Evolutionary conservation across 768 basidiomycete species (phyloP).

Genomic region (Podaxis rugospora): DNA sequence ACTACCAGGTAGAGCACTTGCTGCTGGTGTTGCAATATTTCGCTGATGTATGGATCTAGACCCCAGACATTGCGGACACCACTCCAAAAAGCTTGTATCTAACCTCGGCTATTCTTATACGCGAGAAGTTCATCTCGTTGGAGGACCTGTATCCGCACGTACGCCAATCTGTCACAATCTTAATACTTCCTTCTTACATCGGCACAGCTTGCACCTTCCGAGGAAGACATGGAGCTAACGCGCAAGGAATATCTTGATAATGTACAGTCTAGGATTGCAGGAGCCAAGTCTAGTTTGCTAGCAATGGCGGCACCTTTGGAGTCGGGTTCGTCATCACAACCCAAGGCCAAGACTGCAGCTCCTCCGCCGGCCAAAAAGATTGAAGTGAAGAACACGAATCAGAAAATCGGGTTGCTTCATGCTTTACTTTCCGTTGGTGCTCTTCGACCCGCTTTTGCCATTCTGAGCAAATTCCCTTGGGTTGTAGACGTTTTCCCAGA

Average conservation of each 20-base stretch:
- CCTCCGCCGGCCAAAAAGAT: conserved; percentile 39
- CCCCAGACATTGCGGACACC: conserved; percentile 50
- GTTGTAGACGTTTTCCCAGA: conserved; percentile 76
- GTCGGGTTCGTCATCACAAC: conserved; percentile 36
- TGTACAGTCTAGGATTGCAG: conserved; percentile 60
- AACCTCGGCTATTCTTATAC: conserved; percentile 81
- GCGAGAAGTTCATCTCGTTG: conserved; percentile 81
- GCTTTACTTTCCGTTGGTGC: conserved; percentile 88
- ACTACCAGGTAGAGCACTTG: conserved; percentile 71
- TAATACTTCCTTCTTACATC: conserved; percentile 3
- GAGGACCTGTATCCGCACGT: conserved; percentile 95
- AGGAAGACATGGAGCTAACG: conserved; percentile 69
- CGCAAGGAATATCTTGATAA: conserved; percentile 62
- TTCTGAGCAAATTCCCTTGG: conserved; percentile 84
- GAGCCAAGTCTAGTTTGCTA: conserved; percentile 69
- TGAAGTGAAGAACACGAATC: conserved; percentile 52
- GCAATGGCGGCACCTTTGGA: conserved; percentile 85
- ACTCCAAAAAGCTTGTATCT: conserved; percentile 74
- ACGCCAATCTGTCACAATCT: conserved; percentile 23
- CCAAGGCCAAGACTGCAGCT: conserved; percentile 35
- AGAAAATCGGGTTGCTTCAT: conserved; percentile 73
- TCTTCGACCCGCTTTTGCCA: conserved; percentile 67
- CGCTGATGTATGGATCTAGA: conserved; percentile 15
- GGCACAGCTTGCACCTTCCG: conserved; percentile 43
- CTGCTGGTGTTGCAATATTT: background rate